phyloP scores from a whole-genome alignment of 2,329 filamentous ascomycete species.

The Bipolaris bicolor region DNA sequence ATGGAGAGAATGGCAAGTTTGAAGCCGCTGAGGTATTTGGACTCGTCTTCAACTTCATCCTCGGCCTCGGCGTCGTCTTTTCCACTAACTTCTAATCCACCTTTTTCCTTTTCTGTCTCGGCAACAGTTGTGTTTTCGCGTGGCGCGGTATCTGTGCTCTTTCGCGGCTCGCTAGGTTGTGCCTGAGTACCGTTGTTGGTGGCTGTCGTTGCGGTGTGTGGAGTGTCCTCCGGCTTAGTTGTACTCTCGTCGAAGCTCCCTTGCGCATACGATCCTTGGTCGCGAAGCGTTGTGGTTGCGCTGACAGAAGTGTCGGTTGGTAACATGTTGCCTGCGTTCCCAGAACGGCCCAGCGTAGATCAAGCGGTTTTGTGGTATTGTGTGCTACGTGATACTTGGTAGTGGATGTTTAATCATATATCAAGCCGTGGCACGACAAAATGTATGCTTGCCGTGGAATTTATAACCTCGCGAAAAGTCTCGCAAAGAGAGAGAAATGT shows the following conservation, averaged over 20 bases:
- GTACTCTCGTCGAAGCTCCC: background rate
- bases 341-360: conserved; percentile 7
- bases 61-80: background rate
- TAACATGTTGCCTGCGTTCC: conserved; percentile 13
- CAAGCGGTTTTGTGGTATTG: background rate
- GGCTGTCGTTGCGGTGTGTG: background rate
- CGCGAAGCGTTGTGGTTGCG: conserved; percentile 5
- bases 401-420: background rate
- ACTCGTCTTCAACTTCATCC: conserved; percentile 41
- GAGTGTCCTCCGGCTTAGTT: background rate
- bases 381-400: background rate
- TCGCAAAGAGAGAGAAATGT: background rate
- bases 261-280: background rate
- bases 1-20: conserved; percentile 44
- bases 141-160: background rate
- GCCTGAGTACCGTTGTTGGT: background rate
- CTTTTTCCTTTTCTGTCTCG: conserved; percentile 1
- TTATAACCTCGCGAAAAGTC: background rate
- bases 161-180: background rate
- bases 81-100: background rate
- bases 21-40: conserved; percentile 44
- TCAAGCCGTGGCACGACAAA: background rate
- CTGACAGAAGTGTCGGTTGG: background rate
- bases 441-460: background rate
- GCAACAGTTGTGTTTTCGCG: background rate